Base-by-base conservation (phyloP, 768 basidiomycete species). In the Suillus weaverae region DNA sequence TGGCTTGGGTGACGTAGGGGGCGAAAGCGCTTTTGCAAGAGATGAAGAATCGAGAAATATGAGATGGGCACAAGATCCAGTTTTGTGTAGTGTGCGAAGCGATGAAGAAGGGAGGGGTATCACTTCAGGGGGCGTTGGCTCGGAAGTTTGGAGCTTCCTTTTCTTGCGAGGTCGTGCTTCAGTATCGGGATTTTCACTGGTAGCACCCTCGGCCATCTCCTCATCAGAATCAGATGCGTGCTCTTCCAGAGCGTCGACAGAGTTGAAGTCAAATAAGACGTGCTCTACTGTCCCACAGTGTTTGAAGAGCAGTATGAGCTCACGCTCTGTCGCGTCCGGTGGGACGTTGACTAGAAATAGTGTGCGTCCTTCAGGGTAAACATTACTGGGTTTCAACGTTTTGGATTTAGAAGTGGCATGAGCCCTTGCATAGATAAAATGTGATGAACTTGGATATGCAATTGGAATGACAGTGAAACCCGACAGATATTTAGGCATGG, bases 331-430 rank as follows among this genome's bases (percentile, higher is more conserved):
- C 4, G 92, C 86, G 73, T 97, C 94, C 62, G 94, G 89, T 2
- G 96, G 95, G 6, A 96, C 78, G 70, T 98, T 97, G 62, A 91
- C 92, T 3, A 96, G 78, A 71, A 98, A 98, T 11, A 97, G 81
- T 0, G 94, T 96, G 51, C 94, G 84, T 18, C 84, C 87, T 38
- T 85, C 74, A 68, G 84, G 79, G 61, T 78, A 81, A 18, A 13
- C 26, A 59, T 59, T 32, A 10, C 6, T 30, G 46, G 68, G 35
- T 68, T 63, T 61, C 63, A 48, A 48, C 35, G 69, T 71, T 79
- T 81, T 70, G 4, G 71, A 50, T 51, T 85, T 85, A 18, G 86
- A 80, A 4, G 81, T 78, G 32, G 78, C 71, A 72, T 95, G 92
- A 4, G 83, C 72, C n/a, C 91, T 86, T 20, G 85, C 86, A 70